Base-by-base conservation (phyloP, 2,329 filamentous ascomycete species). In the Dryadomyces sulphureus region DNA sequence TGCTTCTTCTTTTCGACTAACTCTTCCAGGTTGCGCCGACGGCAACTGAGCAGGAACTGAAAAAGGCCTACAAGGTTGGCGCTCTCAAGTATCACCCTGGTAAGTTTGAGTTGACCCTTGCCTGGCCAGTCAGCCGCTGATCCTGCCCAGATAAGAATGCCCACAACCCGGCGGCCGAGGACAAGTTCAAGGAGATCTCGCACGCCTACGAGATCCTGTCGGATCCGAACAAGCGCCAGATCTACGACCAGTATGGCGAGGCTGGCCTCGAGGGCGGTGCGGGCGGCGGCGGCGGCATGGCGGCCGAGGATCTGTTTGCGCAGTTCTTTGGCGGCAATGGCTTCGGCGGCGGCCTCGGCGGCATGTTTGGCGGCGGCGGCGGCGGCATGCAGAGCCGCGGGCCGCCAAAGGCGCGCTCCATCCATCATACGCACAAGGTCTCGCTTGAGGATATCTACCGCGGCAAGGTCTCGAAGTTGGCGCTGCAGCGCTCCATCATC, bases 171-270 rank as follows among this genome's bases (percentile, higher is more conserved):
- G 84, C 81, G 22, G 89, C 92, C 44, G 88, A 90, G 56, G 88
- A 94, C 51, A 98, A 95, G 67, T 98, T 98, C 81, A 96, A 98
- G 72, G 89, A 95, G 59, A 75, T 95, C 50, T 94, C 88, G 54
- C 82, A 90, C 60, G 92, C 92, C 51, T 98, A 96, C 67, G 92
- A 98, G 71, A 75, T 93, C 54, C 80, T 98, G 17, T 92, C 84
- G 56, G 92, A 98, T 61, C 64, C 84, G 35, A 84, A 95, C 65
- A 95, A 95, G 75, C 86, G 92, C 60, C 67, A 79, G 56, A 62
- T 96, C 51, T 98, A 98, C 65, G 92, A 98, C 60, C 87, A 95
- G 66, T 94, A 93, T 81, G 92, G 92, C 55, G 89, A 98, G 69
- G 88, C 93, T 58, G 92, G 92, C 52, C 77, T 98, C 43, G 90